Conservation (phyloP, 2,329 filamentous ascomycete species). For the Sporothrix brunneoviolacea region DNA sequence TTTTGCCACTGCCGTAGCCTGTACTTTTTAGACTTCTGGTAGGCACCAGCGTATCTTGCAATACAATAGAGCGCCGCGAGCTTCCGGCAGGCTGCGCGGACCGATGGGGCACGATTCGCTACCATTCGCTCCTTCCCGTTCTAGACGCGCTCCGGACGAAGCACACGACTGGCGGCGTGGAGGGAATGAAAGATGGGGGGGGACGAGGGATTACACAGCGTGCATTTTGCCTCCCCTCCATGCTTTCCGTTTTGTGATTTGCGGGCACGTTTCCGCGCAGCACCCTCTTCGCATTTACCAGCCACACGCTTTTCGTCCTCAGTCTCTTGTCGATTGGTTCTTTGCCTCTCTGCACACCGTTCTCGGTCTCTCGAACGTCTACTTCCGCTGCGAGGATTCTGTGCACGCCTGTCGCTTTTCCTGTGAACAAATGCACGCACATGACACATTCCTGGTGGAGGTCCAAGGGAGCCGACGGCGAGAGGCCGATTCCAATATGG, state of each 20-base stretch:
- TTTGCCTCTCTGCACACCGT: neutral
- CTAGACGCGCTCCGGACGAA: constrained; percentile 4
- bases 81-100: neutral
- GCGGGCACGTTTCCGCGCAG: neutral
- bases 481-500: no score
- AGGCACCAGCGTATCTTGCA: neutral
- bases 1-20: neutral
- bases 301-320: constrained; percentile 7
- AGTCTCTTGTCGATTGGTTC: no score
- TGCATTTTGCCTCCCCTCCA: constrained; percentile 1
- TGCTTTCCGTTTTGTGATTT: neutral
- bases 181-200: neutral
- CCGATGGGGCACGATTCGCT: neutral
- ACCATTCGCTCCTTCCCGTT: constrained; percentile 9
- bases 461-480: no score
- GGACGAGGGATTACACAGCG: no score
- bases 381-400: no score
- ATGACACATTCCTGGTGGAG: constrained; percentile 4
- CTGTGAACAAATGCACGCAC: constrained; percentile 6
- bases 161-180: neutral
- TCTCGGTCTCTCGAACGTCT: neutral
- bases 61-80: neutral
- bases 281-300: neutral
- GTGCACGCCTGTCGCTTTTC: no score
- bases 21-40: neutral